Evolutionary conservation across 1,284 basidiomycete species (phyloP).

Genomic region (Tilletiaria anomala): DNA sequence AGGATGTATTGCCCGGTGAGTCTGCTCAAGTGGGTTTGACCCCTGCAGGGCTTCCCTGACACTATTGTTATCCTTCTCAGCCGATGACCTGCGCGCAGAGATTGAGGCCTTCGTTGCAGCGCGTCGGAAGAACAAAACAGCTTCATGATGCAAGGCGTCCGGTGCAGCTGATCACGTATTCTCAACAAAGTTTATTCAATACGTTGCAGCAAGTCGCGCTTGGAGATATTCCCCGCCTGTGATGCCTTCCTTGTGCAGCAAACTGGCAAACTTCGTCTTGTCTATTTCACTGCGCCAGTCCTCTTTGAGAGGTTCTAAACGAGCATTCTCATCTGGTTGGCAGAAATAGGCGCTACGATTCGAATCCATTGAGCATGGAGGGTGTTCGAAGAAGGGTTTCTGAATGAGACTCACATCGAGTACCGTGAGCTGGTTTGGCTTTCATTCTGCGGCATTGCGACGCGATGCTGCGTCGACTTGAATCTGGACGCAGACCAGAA

Average conservation of each 20-base stretch:
- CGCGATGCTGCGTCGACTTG: conserved; percentile 24
- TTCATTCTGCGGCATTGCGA: conserved; percentile 15
- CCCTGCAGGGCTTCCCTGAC: neutral
- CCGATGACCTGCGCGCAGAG: conserved; percentile 20
- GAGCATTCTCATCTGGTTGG: conserved; percentile 21
- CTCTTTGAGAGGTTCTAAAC: too few species aligned
- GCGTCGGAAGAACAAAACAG: neutral
- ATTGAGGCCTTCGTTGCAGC: conserved; percentile 23
- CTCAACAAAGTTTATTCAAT: neutral
- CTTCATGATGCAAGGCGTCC: neutral
- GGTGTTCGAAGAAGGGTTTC: too few species aligned
- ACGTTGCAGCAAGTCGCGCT: neutral
- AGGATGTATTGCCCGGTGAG: conserved; percentile 30
- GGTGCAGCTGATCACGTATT: neutral
- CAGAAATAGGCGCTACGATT: conserved; percentile 17
- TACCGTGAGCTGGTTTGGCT: conserved; percentile 14
- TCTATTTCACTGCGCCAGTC: too few species aligned
- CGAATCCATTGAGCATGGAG: too few species aligned
- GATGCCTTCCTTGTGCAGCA: neutral
- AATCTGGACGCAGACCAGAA: conserved; percentile 24
- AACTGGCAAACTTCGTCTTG: neutral
- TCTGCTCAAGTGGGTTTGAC: neutral
- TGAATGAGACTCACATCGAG: conserved; percentile 12
- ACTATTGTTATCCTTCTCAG: conserved; percentile 2
- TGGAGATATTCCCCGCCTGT: neutral